phyloP scores from a whole-genome alignment of 2,329 filamentous ascomycete genomes.

The Aaosphaeria arxii region DNA sequence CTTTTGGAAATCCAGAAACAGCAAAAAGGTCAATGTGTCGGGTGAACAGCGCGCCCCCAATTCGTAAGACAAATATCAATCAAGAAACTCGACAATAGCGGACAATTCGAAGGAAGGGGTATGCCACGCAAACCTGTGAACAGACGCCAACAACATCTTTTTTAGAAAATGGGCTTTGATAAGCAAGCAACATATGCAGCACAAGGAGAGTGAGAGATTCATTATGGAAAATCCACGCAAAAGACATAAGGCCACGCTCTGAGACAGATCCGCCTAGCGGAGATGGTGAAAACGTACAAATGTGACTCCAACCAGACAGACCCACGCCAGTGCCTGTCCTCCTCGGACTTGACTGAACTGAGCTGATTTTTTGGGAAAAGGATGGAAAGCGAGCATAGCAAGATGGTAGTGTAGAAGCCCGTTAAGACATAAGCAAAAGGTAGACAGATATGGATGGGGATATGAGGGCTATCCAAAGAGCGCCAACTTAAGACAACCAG shows the following conservation, averaged over 20 bases:
- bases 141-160: background rate
- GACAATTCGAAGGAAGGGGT: slow-evolving; percentile 5
- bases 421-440: slow-evolving; percentile 30
- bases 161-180: background rate
- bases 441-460: slow-evolving; percentile 20
- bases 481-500: slow-evolving; percentile 30
- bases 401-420: slow-evolving; percentile 10
- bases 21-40: no score
- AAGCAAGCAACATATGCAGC: slow-evolving; percentile 4
- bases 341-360: slow-evolving; percentile 14
- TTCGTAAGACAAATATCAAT: no score
- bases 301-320: slow-evolving; percentile 17
- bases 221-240: slow-evolving; percentile 15
- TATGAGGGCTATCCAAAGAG: slow-evolving; percentile 33
- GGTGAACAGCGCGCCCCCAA: no score
- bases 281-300: slow-evolving; percentile 19
- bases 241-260: slow-evolving; percentile 10
- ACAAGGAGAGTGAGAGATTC: slow-evolving; percentile 22
- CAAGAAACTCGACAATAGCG: background rate
- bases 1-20: no score
- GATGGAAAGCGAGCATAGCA: slow-evolving; percentile 19
- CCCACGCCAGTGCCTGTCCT: slow-evolving; percentile 6
- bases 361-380: slow-evolving; percentile 19
- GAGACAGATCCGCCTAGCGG: slow-evolving; percentile 2
- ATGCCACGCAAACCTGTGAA: slow-evolving; percentile 2